Evolutionary conservation across 2,329 filamentous ascomycete species (phyloP), one percentile per base, ranked within the genome.

Genomic region (Talaromyces albobiverticillius): DNA sequence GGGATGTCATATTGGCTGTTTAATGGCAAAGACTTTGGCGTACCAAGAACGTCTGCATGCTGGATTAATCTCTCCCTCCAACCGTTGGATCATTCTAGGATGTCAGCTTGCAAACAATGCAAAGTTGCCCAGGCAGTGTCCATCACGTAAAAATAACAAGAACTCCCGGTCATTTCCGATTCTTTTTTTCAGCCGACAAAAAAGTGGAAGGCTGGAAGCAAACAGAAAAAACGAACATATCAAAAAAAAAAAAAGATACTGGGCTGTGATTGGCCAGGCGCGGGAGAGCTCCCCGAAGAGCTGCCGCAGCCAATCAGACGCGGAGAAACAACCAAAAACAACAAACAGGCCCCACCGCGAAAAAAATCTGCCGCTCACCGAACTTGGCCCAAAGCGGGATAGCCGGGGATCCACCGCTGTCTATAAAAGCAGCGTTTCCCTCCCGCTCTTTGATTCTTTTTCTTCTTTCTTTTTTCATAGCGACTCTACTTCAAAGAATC

Each of bases 401-500:
- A 56, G 54, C 3, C 2, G 6, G 2, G 50, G 18, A 9, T 13
- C 40, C 20, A 10, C 22, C 16, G 10, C 1, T 6, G 55, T 40
- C 14, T 70, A 71, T 71, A 71, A 68, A 70, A 59, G 40, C 22
- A 18, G 18, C 26, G 8, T 11, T 9, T 1, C 32, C 57, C 64
- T 62, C 63, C 46, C 32, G 49, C 55, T 53, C 61, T 49, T 57
- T 54, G 51, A 46, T 20, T 57, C 40, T 50, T 57, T 54, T 65
- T 59, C 59, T 66, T 64, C 68, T 69, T 54, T 57, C 46, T 45
- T 51, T 48, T 22, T 47, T 50, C 48, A 49, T 54, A 54, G 55
- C 55, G 55, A 57, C 55, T 51, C 50, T 57, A 54, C 55, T 76
- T 75, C 74, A 76, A 75, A 90, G 89, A 92, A 93, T 93, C 89